Evolutionary conservation across 345 rosid species (phyloP).

Genomic region (Limnanthes douglasii): DNA sequence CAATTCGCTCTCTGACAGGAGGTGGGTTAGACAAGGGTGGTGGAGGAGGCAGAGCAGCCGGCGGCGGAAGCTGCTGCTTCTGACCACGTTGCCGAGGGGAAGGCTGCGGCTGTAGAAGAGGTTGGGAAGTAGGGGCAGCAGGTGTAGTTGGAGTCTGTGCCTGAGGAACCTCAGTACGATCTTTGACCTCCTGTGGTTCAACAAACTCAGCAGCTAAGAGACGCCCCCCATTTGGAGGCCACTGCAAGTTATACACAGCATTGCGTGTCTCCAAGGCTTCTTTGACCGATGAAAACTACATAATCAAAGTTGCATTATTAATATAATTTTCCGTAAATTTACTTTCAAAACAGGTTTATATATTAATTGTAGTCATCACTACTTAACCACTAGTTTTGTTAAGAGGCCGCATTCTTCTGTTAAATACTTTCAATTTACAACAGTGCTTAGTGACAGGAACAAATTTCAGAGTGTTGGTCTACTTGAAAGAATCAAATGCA

Average conservation of each 20-base stretch:
- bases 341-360: no score
- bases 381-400: no score
- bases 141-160: constrained; percentile 23
- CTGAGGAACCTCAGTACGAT: constrained; percentile 43
- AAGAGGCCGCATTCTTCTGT: no score
- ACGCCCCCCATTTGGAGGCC: constrained; percentile 98
- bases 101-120: constrained; percentile 18
- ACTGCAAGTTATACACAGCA: constrained; percentile 79
- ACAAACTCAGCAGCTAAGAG: constrained; percentile 76
- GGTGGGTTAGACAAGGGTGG: constrained; percentile 38
- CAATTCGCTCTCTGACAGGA: constrained; percentile 30
- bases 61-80: constrained; percentile 38
- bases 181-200: constrained; percentile 65
- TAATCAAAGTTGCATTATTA: background rate
- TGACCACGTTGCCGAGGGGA: constrained; percentile 40
- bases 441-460: no score
- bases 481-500: no score
- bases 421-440: no score
- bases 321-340: no score
- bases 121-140: constrained; percentile 11
- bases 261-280: constrained; percentile 79
- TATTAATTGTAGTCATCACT: no score
- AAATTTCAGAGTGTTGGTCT: no score
- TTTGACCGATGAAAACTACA: constrained; percentile 81
- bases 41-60: constrained; percentile 43